These are phyloP conservation scores for Lachnellula arida DNA, from an alignment of 2,329 filamentous ascomycete species.

Conservation along the genomic window DNA sequence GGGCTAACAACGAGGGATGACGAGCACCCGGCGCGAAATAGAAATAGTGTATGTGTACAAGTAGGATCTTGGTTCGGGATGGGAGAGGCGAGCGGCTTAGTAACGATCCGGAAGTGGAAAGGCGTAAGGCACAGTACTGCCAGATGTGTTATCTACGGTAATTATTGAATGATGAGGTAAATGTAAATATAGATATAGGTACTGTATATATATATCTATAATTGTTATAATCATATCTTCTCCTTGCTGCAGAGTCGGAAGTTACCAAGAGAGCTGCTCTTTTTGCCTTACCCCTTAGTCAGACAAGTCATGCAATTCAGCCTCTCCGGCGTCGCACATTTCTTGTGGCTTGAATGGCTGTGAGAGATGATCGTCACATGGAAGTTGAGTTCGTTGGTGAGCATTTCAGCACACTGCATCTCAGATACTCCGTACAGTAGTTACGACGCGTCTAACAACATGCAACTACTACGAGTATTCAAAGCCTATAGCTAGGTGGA, in stretches of 20 bases:
- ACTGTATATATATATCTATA: too few species aligned
- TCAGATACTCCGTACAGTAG: too few species aligned
- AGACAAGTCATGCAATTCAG: background rate
- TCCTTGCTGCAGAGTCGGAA: too few species aligned
- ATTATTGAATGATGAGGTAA: background rate
- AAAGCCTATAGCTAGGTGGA: too few species aligned
- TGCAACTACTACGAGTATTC: too few species aligned
- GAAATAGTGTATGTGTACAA: background rate
- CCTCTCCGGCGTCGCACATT: background rate
- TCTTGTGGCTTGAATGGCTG: background rate
- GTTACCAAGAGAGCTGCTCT: background rate
- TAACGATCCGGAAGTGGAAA: background rate
- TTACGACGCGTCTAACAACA: too few species aligned
- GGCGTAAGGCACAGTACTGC: background rate
- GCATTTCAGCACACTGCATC: background rate
- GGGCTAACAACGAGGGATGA: background rate
- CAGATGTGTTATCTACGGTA: background rate
- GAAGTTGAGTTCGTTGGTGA: background rate
- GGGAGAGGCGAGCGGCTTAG: background rate
- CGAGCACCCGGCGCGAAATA: background rate
- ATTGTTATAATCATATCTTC: too few species aligned
- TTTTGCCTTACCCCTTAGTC: background rate
- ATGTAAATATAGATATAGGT: background rate
- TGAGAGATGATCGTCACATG: background rate
- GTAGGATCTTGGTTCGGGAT: background rate